phyloP scores from a whole-genome alignment of 352 stramenopile genomes.

The Phytopythium montanum region DNA sequence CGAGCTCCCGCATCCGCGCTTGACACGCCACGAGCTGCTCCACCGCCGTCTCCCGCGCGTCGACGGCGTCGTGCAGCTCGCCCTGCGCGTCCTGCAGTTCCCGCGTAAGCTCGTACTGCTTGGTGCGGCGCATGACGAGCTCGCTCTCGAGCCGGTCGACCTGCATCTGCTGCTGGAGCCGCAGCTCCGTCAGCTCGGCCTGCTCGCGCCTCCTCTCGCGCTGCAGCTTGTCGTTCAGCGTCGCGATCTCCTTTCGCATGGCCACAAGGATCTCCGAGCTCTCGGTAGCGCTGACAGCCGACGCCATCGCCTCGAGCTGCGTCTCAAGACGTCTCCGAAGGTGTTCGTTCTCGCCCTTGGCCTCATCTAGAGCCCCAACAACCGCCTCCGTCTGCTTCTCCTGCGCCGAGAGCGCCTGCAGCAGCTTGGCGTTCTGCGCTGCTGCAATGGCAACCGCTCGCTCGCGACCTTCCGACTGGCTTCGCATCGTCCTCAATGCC shows the following conservation, averaged over 20 bases:
- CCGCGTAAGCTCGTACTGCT: conserved; percentile 78
- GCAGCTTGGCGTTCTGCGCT: conserved; percentile 65
- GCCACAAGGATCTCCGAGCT: conserved; percentile 30
- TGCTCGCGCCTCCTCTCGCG: conserved; percentile 48
- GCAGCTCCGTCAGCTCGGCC: conserved; percentile 36
- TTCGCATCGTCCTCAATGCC: conserved; percentile 39
- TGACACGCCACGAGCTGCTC: conserved; percentile 46
- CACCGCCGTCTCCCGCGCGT: conserved; percentile 28
- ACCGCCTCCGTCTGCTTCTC: conserved; percentile 37
- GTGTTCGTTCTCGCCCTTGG: conserved; percentile 34
- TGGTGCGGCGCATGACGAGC: conserved; percentile 65
- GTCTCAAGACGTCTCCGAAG: conserved; percentile 22
- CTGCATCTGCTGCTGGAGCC: conserved; percentile 50
- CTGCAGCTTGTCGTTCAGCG: conserved; percentile 46
- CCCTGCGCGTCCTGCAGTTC: conserved; percentile 59
- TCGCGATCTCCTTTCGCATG: conserved; percentile 19
- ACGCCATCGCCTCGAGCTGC: conserved; percentile 20
- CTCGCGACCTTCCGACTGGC: conserved; percentile 55
- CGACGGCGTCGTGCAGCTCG: conserved; percentile 34
- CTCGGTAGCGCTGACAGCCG: conserved; percentile 27
- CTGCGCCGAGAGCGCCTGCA: conserved; percentile 57
- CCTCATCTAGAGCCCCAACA: conserved; percentile 11
- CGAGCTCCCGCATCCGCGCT: conserved; percentile 58
- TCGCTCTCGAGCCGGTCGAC: conserved; percentile 67
- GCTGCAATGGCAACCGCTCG: conserved; percentile 73